Evolutionary conservation across 108 stramenopile genomes (phyloP), one percentile per base, ranked within the genome.

Genomic region (Nannochloropsis oceanica): DNA sequence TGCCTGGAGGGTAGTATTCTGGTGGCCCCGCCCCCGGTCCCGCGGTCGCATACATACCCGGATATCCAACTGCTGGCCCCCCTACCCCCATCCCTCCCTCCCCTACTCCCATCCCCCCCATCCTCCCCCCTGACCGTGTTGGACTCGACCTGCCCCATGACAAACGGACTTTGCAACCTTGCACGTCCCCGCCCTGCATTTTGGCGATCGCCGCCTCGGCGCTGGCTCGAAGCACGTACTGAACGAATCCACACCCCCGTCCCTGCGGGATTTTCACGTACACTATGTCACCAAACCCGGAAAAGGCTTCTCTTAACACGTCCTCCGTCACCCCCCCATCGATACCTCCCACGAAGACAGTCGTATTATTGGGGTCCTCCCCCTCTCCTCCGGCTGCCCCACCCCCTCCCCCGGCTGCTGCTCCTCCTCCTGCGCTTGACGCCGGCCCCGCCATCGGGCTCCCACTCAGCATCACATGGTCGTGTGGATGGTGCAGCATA

Each of bases 121-220:
- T 50, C 46, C 14, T 50, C 46, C 46, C 46, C 18, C 46, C 46
- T n/a, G 46, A 13, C 0, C 46, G 46, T 18, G 46, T 18, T 18
- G 46, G 46, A 13, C 22, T n/a, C 59, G 87, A 87, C 79, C 84
- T 84, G 20, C 88, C 88, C 88, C 88, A 89, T 8, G 87, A 87
- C 25, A 89, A 81, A 80, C 89, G 87, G 14, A 89, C 87, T 27
- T 84, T 86, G 80, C 87, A 88, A 43, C 89, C 89, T 44, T 82
- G 83, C 26, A 89, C 82, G 42, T 81, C 82, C 25, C 44, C 82
- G 50, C 89, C 89, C 87, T 89, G 89, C 85, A 89, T 85, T 43
- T 88, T 88, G 80, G 88, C 85, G 82, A 89, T 89, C 25, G 88
- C 89, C 43, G 88, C 81, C 85, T 89, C 89, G 42, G 89, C 89